Conservation (phyloP, 768 basidiomycete genomes). For the Leucosporidium scottii region DNA sequence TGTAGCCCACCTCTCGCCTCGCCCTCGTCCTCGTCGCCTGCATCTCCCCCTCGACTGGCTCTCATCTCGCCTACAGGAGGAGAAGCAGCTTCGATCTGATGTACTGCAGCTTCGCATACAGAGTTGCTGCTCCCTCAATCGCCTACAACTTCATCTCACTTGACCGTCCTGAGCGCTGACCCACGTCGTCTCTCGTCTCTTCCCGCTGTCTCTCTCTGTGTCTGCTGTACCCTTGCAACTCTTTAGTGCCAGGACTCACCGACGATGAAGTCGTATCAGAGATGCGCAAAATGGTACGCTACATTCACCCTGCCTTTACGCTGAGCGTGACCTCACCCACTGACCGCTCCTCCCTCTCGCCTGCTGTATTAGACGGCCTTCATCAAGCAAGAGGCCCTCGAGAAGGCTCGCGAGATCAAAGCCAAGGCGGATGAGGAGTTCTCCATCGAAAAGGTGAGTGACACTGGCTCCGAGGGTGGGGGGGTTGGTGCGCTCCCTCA, state of each 20-base stretch:
- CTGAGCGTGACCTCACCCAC: not conserved
- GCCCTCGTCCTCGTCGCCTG: too few relatives aligned
- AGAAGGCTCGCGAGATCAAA: slow-evolving; percentile 93
- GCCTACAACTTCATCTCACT: too few relatives aligned
- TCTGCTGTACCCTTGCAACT: not conserved
- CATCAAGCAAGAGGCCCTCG: slow-evolving; percentile 96
- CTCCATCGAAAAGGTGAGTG: slow-evolving; percentile 85
- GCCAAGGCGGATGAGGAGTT: slow-evolving; percentile 99
- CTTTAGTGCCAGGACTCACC: slow-evolving; percentile 27
- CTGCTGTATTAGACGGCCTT: slow-evolving; percentile 66
- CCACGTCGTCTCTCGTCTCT: not conserved
- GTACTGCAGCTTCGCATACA: too few relatives aligned
- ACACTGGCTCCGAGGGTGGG: too few relatives aligned
- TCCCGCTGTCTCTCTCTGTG: not conserved
- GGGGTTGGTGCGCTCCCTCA: not conserved
- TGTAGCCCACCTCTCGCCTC: too few relatives aligned
- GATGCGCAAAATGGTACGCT: slow-evolving; percentile 95
- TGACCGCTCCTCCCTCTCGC: slow-evolving; percentile 1
- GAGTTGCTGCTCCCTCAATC: too few relatives aligned
- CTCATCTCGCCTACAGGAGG: not conserved
- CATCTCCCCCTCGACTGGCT: not conserved
- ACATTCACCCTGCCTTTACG: not conserved
- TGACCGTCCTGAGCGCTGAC: not conserved
- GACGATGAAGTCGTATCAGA: slow-evolving; percentile 93
- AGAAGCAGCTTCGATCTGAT: too few relatives aligned